Percentiles rank a stretch among this genome's conserved stretches.
Conservation (phyloP, 768 basidiomycete species). For the Vishniacozyma victoriae region DNA sequence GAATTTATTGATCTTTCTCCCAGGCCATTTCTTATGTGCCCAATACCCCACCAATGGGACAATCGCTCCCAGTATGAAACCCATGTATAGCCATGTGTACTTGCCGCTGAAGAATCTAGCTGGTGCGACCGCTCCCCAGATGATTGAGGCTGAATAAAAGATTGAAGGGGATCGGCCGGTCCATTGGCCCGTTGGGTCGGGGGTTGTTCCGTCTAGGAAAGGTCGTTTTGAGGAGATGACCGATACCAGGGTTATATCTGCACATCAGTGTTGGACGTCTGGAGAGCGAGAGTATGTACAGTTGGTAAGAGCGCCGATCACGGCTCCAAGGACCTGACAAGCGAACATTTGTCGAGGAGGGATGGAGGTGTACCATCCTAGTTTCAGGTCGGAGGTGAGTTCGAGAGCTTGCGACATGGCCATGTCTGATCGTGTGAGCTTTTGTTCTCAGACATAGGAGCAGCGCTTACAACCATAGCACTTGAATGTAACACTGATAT, state of each 20-base stretch:
- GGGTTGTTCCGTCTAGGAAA: constrained; percentile 41
- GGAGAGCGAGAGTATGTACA: constrained; percentile 17
- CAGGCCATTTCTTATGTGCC: constrained; percentile 43
- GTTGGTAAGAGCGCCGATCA: constrained; percentile 44
- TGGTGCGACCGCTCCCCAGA: constrained; percentile 44
- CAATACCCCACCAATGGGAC: constrained; percentile 36
- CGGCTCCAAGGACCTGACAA: constrained; percentile 43
- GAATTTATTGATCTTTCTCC: constrained; percentile 37
- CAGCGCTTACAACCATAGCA: constrained; percentile 38
- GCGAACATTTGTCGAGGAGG: constrained; percentile 46
- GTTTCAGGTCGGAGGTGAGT: constrained; percentile 43
- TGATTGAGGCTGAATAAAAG: constrained; percentile 46
- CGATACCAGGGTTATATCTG: constrained; percentile 39
- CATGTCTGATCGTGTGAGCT: constrained; percentile 33
- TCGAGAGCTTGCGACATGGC: constrained; percentile 45
- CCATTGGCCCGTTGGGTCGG: constrained; percentile 47
- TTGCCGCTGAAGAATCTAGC: constrained; percentile 45
- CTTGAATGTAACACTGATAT: constrained; percentile 41
- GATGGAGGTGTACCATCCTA: constrained; percentile 43
- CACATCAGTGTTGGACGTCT: neutral
- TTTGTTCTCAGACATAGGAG: too few relatives aligned
- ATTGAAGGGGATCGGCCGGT: constrained; percentile 43
- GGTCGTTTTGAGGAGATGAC: constrained; percentile 41
- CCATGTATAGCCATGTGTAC: constrained; percentile 36
- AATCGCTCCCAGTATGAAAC: constrained; percentile 41